Conservation (phyloP, 106 monocot species). For the Ottelia alismoides region DNA sequence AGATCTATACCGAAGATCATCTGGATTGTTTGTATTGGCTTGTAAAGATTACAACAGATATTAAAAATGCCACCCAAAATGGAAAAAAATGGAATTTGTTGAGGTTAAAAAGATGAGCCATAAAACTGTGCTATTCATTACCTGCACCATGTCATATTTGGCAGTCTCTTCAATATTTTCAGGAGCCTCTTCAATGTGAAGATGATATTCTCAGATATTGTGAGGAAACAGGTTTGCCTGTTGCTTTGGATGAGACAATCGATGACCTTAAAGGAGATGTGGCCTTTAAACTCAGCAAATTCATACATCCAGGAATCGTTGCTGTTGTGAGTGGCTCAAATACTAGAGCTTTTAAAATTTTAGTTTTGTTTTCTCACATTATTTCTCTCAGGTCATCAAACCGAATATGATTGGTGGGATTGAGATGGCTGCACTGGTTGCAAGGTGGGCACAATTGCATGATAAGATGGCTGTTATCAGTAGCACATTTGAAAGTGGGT, state of each 20-base stretch:
- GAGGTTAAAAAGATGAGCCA: too few relatives aligned
- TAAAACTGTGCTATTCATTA: too few relatives aligned
- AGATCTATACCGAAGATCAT: too few relatives aligned
- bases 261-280: conserved; percentile 43
- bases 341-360: too few relatives aligned
- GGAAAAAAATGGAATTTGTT: too few relatives aligned
- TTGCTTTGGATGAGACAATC: conserved; percentile 87
- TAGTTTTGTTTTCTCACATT: neutral
- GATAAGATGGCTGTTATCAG: conserved; percentile 75
- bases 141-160: too few relatives aligned
- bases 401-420: conserved; percentile 86
- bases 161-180: too few relatives aligned
- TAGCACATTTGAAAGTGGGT: conserved; percentile 84
- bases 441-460: conserved; percentile 77
- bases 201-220: conserved; percentile 82
- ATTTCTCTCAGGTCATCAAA: conserved; percentile 73
- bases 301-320: conserved; percentile 64
- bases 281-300: conserved; percentile 36
- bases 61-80: too few relatives aligned
- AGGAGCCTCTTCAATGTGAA: conserved; percentile 82
- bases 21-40: too few relatives aligned
- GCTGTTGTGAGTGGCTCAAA: conserved; percentile 61
- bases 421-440: conserved; percentile 65
- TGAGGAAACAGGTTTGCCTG: conserved; percentile 66
- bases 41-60: too few relatives aligned